A percentile compares a stretch with the other conserved stretches of the same genome.
phyloP scores from a whole-genome alignment of 2,329 filamentous ascomycete genomes.

The Fusarium caatingaense region DNA sequence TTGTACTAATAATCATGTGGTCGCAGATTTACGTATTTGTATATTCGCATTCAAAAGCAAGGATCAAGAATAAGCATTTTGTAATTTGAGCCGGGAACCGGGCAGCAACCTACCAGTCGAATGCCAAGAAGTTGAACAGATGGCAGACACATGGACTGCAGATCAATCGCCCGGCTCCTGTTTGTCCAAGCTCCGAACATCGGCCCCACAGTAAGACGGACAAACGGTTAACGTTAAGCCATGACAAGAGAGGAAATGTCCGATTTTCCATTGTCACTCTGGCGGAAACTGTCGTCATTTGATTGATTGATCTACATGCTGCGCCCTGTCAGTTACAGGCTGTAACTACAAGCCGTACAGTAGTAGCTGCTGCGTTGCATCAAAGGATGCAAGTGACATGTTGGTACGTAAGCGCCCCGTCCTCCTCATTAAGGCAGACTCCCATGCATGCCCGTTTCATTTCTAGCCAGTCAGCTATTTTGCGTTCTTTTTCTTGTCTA shows the following conservation, averaged over 20 bases:
- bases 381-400: neutral
- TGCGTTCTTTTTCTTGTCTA: slow-evolving; percentile 2
- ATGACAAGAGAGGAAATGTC: slow-evolving; percentile 11
- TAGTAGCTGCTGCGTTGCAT: neutral
- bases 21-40: slow-evolving; percentile 8
- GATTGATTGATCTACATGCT: neutral
- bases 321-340: neutral
- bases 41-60: neutral
- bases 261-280: neutral
- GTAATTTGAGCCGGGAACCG: neutral
- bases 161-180: neutral
- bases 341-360: neutral
- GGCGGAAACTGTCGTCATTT: slow-evolving; percentile 14
- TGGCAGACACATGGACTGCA: neutral
- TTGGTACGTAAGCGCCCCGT: neutral
- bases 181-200: neutral
- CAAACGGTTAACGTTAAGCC: neutral
- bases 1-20: neutral
- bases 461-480: slow-evolving; percentile 23
- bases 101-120: neutral
- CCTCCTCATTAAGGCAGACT: neutral
- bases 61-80: neutral
- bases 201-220: neutral
- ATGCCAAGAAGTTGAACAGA: neutral
- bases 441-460: slow-evolving; percentile 3